A percentile compares a stretch with the other conserved stretches of the same genome.
Evolutionary conservation across 441 rosid species (phyloP).

Genomic region (Pelargonium citronellum): DNA sequence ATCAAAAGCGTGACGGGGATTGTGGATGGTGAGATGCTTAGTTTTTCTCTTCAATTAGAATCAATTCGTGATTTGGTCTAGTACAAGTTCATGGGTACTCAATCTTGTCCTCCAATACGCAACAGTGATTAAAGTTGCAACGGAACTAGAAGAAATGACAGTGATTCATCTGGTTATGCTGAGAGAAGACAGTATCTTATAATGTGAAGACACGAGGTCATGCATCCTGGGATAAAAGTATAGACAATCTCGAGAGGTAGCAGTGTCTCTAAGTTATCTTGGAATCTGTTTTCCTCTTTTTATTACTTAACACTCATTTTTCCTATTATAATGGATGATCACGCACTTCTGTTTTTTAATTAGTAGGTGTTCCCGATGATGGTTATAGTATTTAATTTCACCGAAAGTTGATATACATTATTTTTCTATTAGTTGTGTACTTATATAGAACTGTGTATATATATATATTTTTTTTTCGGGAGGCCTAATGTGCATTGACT

Average conservation of each 20-base stretch:
- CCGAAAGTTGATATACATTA: not conserved
- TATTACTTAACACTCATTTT: not conserved
- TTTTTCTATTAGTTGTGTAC: not conserved
- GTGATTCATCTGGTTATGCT: not conserved
- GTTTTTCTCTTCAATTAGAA: not conserved
- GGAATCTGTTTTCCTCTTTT: not conserved
- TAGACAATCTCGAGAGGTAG: not conserved
- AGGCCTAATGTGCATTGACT: not conserved
- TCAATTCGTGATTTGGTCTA: not conserved
- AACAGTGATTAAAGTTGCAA: not conserved
- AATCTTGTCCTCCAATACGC: not conserved
- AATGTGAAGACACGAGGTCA: not conserved
- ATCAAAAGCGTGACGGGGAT: conserved; percentile 12
- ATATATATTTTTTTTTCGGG: not conserved
- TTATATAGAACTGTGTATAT: not conserved
- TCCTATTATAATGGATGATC: not conserved
- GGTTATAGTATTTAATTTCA: not conserved
- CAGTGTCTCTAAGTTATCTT: not conserved
- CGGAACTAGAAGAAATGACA: not conserved
- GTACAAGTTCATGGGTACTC: no score
- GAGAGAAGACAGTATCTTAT: not conserved
- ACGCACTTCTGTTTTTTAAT: not conserved
- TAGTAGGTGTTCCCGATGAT: not conserved
- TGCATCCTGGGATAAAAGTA: not conserved
- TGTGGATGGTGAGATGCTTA: not conserved